Evolutionary conservation across 23 red algal genomes (phyloP).

Genomic region (Chondrus crispus): DNA sequence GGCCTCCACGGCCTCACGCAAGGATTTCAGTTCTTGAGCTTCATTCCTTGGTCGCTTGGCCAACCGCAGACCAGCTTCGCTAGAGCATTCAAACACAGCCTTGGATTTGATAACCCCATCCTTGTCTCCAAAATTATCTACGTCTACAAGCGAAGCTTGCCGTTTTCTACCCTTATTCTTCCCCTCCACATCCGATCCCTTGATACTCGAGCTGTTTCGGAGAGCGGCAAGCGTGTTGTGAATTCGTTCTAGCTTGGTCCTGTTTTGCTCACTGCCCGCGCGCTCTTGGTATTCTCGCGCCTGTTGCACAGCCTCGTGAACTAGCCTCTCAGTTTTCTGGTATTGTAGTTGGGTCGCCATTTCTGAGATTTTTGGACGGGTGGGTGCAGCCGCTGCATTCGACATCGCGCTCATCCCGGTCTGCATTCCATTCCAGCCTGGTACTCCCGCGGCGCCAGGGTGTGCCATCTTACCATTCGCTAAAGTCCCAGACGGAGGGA

Average conservation of each 20-base stretch:
- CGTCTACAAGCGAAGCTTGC: constrained; percentile 23
- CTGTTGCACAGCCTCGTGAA: not conserved
- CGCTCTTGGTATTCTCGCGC: not conserved
- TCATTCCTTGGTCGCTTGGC: constrained; percentile 58
- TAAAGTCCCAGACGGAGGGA: not conserved
- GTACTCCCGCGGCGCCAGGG: too few relatives aligned
- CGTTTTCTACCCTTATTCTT: not conserved
- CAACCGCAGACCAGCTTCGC: constrained; percentile 39
- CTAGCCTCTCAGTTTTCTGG: not conserved
- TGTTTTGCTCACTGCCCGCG: not conserved
- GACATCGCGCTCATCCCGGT: not conserved
- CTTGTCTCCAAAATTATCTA: constrained; percentile 10
- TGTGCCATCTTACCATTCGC: not conserved
- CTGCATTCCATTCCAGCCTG: not conserved
- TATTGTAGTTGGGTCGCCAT: not conserved
- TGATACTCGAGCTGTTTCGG: constrained; percentile 26
- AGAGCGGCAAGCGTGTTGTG: constrained; percentile 65
- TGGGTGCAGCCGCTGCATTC: not conserved
- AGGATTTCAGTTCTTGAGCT: constrained; percentile 31
- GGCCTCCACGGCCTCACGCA: constrained; percentile 66
- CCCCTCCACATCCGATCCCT: not conserved
- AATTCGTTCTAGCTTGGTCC: constrained; percentile 51
- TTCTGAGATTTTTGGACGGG: not conserved
- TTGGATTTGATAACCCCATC: constrained; percentile 29
- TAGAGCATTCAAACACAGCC: constrained; percentile 45